A percentile compares a stretch with the other conserved stretches of the same genome.
These are phyloP conservation scores for Fusarium sp. DNA, from an alignment of 2,329 filamentous ascomycete genomes.

Conservation along the genomic window DNA sequence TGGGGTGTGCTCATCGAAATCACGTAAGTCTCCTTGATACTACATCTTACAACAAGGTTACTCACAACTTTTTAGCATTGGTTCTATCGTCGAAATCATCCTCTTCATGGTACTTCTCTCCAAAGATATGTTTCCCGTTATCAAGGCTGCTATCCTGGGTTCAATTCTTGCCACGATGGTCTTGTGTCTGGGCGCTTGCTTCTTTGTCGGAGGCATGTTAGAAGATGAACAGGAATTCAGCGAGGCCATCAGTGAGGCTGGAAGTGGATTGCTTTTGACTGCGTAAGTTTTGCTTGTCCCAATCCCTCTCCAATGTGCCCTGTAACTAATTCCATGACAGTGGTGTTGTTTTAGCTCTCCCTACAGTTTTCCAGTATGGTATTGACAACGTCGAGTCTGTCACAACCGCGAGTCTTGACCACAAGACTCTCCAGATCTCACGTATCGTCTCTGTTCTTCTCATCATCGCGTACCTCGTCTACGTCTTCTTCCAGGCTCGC, in stretches of 20 bases:
- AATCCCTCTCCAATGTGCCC: slow-evolving; percentile 12
- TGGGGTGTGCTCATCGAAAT: slow-evolving; percentile 73
- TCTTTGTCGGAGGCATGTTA: slow-evolving; percentile 79
- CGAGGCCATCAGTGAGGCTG: slow-evolving; percentile 82
- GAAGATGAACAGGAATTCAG: slow-evolving; percentile 79
- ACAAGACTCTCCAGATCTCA: slow-evolving; percentile 74
- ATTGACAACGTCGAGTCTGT: slow-evolving; percentile 50
- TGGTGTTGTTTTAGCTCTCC: slow-evolving; percentile 58
- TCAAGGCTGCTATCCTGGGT: slow-evolving; percentile 85
- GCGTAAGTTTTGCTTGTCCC: slow-evolving; percentile 68
- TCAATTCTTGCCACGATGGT: slow-evolving; percentile 87
- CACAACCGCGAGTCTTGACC: slow-evolving; percentile 57
- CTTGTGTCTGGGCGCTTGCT: slow-evolving; percentile 83
- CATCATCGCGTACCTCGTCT: slow-evolving; percentile 76
- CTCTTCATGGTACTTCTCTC: slow-evolving; percentile 82
- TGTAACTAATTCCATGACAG: slow-evolving; percentile 52
- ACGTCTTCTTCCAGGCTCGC: slow-evolving; percentile 79
- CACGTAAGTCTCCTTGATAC: slow-evolving; percentile 57
- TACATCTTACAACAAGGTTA: not conserved
- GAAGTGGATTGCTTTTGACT: slow-evolving; percentile 81
- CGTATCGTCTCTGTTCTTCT: slow-evolving; percentile 79
- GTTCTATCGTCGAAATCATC: slow-evolving; percentile 84
- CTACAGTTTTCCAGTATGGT: slow-evolving; percentile 68
- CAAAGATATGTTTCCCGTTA: slow-evolving; percentile 72
- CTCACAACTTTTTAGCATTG: slow-evolving; percentile 60